Conservation (phyloP, 2,329 filamentous ascomycete species). For the Colletotrichum eleusines region DNA sequence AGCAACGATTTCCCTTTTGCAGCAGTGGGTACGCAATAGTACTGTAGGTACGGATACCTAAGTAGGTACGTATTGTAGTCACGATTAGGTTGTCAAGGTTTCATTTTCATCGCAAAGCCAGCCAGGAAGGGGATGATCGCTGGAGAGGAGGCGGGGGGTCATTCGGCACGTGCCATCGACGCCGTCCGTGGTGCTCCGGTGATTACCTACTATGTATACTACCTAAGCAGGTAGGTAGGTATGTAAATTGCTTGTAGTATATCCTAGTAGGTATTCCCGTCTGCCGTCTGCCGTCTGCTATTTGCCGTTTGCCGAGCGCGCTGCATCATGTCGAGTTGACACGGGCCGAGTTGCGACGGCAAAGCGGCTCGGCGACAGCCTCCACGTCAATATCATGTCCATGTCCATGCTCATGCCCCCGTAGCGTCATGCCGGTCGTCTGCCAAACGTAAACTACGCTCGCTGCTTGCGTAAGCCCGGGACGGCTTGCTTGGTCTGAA, state of each 20-base stretch:
- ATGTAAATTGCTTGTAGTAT: background rate
- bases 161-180: conserved; percentile 17
- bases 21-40: too few relatives aligned
- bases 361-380: background rate
- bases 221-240: too few relatives aligned
- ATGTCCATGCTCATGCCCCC: background rate
- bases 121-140: background rate
- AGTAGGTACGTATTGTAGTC: background rate
- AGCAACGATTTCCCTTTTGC: conserved; percentile 26
- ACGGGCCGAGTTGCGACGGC: conserved; percentile 15
- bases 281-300: background rate
- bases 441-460: background rate
- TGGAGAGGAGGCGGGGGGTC: background rate
- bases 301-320: background rate
- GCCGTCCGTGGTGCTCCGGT: background rate
- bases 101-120: conserved; percentile 15
- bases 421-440: background rate
- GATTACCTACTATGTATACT: too few relatives aligned
- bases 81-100: conserved; percentile 33
- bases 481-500: background rate
- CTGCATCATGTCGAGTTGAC: background rate
- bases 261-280: background rate
- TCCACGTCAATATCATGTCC: background rate
- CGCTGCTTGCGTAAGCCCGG: conserved; percentile 7
- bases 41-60: background rate